phyloP scores from a whole-genome alignment of 2,329 filamentous ascomycete genomes.

The Pyrenophora seminiperda region DNA sequence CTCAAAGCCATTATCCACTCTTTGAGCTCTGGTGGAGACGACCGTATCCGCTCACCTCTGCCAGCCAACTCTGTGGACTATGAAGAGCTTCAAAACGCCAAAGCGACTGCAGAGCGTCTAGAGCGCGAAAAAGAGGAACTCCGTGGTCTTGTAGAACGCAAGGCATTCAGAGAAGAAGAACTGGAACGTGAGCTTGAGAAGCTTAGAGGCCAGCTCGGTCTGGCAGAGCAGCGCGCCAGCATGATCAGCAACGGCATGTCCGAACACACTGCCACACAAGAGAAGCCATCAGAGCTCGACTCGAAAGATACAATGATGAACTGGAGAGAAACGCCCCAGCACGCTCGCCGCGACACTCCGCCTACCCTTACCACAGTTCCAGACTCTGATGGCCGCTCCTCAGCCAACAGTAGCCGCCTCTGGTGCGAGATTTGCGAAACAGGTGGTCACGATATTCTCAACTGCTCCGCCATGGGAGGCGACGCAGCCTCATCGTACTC shows the following conservation, averaged over 20 bases:
- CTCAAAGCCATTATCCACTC: constrained; percentile 98
- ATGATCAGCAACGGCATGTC: constrained; percentile 59
- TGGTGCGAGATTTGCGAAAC: constrained; percentile 98
- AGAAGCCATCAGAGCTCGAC: constrained; percentile 65
- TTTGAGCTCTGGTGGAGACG: constrained; percentile 71
- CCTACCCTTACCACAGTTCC: constrained; percentile 67
- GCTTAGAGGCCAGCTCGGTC: constrained; percentile 51
- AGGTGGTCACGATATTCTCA: constrained; percentile 88
- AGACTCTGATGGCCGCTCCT: constrained; percentile 65
- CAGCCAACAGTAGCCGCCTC: constrained; percentile 70
- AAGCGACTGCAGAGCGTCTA: constrained; percentile 68
- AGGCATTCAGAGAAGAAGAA: constrained; percentile 77
- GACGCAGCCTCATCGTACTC: constrained; percentile 44
- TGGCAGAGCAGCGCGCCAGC: constrained; percentile 57
- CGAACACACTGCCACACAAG: constrained; percentile 53
- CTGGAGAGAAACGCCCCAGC: constrained; percentile 50
- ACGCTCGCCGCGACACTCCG: constrained; percentile 40
- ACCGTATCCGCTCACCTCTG: constrained; percentile 39
- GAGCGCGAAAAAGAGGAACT: constrained; percentile 83
- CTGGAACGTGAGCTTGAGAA: constrained; percentile 79
- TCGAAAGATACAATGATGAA: constrained; percentile 69
- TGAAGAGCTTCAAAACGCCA: constrained; percentile 62
- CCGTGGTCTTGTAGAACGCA: constrained; percentile 72
- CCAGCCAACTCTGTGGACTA: constrained; percentile 37
- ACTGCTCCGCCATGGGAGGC: constrained; percentile 85